Evolutionary conservation across 345 rosid species (phyloP).

Genomic region (Dimocarpus longan): DNA sequence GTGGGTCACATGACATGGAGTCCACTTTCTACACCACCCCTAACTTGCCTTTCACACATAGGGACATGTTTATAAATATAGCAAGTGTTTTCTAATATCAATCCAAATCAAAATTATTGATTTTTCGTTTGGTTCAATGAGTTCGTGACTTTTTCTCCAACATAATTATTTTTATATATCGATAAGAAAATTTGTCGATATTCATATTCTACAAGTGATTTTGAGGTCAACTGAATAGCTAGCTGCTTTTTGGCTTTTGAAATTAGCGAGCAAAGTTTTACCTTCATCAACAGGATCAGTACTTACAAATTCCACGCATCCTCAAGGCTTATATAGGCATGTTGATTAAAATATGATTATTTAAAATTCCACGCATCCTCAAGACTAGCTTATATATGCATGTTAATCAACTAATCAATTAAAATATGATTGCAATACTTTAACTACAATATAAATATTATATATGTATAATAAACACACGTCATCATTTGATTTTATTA

Average conservation of each 20-base stretch:
- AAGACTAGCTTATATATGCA: background rate
- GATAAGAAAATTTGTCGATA: conserved; percentile 6
- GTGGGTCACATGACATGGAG: conserved; percentile 38
- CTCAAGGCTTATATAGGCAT: background rate
- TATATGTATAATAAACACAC: background rate
- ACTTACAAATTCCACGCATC: background rate
- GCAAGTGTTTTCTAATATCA: background rate
- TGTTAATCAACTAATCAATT: background rate
- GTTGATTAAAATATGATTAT: background rate
- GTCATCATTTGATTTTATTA: background rate
- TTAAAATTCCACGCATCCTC: background rate
- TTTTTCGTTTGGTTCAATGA: conserved; percentile 6
- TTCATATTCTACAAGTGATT: conserved; percentile 14
- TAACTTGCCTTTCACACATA: conserved; percentile 37
- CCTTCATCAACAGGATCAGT: background rate
- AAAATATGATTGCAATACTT: background rate
- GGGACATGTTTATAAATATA: background rate
- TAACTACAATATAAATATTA: background rate
- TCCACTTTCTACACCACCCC: conserved; percentile 49
- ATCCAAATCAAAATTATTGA: conserved; percentile 16
- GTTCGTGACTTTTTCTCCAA: conserved; percentile 13
- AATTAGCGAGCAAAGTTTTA: conserved; percentile 16
- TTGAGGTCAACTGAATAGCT: conserved; percentile 37
- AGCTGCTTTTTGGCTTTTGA: conserved; percentile 24
- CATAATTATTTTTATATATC: conserved; percentile 10